Evolutionary conservation across 1,284 basidiomycete species (phyloP).

Genomic region (Ganoderma resinaceum): DNA sequence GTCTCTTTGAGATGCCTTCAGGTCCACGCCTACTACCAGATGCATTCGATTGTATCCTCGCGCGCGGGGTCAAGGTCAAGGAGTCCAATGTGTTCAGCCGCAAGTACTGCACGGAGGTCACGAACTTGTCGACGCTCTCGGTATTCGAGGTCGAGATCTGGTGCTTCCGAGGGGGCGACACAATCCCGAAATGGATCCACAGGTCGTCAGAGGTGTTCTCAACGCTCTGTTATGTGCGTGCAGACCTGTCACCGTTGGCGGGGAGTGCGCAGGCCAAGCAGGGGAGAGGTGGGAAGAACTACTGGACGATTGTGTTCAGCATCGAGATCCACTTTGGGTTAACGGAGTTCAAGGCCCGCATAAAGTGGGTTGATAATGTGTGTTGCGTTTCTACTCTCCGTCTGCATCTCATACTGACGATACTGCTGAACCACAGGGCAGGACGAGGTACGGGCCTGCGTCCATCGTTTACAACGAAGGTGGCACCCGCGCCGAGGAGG

Average conservation of each 20-base stretch:
- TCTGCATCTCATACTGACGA: background rate
- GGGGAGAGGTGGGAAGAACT: slow-evolving; percentile 68
- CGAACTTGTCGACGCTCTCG: slow-evolving; percentile 72
- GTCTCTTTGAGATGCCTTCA: slow-evolving; percentile 76
- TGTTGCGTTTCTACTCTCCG: slow-evolving; percentile 34
- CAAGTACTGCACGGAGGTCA: slow-evolving; percentile 83
- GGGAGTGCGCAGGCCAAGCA: slow-evolving; percentile 71
- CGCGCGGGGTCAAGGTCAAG: slow-evolving; percentile 69
- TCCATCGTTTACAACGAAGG: slow-evolving; percentile 82
- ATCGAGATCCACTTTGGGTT: slow-evolving; percentile 83
- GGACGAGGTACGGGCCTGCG: slow-evolving; percentile 73
- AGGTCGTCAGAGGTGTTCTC: slow-evolving; percentile 68
- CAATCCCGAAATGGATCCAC: slow-evolving; percentile 75
- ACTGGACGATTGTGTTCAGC: slow-evolving; percentile 83
- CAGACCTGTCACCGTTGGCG: slow-evolving; percentile 73
- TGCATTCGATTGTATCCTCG: slow-evolving; percentile 81
- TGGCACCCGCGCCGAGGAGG: slow-evolving; percentile 74
- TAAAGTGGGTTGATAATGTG: slow-evolving; percentile 82
- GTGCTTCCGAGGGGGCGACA: slow-evolving; percentile 77
- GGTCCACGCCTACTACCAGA: slow-evolving; percentile 77
- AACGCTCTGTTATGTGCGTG: slow-evolving; percentile 77
- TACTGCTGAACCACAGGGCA: slow-evolving; percentile 49
- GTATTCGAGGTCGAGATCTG: slow-evolving; percentile 84
- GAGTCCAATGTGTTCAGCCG: slow-evolving; percentile 80
- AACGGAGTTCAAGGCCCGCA: slow-evolving; percentile 80